Evolutionary conservation across 768 basidiomycete species (phyloP).

Genomic region (Russula sp.): DNA sequence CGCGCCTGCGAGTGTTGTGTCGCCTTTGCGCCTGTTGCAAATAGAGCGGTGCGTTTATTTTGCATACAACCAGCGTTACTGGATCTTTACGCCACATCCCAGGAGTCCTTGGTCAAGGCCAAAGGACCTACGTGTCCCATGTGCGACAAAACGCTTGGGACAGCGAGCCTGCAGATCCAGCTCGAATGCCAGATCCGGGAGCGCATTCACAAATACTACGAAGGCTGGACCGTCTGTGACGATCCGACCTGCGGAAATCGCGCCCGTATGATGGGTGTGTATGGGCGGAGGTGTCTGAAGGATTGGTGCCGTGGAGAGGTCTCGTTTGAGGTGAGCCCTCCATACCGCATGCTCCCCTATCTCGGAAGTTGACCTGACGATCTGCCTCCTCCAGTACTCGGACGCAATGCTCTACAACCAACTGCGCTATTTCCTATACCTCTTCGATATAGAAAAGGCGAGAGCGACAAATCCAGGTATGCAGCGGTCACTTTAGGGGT

Average conservation of each 20-base stretch:
- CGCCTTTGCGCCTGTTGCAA: slow-evolving; percentile 53
- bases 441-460: slow-evolving; percentile 72
- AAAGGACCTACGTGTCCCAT: slow-evolving; percentile 66
- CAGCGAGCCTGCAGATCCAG: slow-evolving; percentile 70
- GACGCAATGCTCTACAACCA: slow-evolving; percentile 87
- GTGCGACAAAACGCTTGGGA: slow-evolving; percentile 49
- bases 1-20: slow-evolving; percentile 59
- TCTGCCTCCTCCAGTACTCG: slow-evolving; percentile 54
- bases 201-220: slow-evolving; percentile 76
- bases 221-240: slow-evolving; percentile 84
- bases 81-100: slow-evolving; percentile 6
- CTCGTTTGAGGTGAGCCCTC: slow-evolving; percentile 60
- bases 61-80: neutral
- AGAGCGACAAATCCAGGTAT: slow-evolving; percentile 45
- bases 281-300: slow-evolving; percentile 75
- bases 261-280: slow-evolving; percentile 93
- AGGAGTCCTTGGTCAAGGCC: slow-evolving; percentile 63
- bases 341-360: neutral
- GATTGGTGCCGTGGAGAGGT: slow-evolving; percentile 65
- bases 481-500: slow-evolving; percentile 32
- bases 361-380: slow-evolving; percentile 5
- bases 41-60: slow-evolving; percentile 45
- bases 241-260: slow-evolving; percentile 77
- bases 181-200: slow-evolving; percentile 81
- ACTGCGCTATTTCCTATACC: slow-evolving; percentile 69